A percentile compares a stretch with the other conserved stretches of the same genome.
Conservation (phyloP, 306 rosid genomes). For the Medicago lupulina region DNA sequence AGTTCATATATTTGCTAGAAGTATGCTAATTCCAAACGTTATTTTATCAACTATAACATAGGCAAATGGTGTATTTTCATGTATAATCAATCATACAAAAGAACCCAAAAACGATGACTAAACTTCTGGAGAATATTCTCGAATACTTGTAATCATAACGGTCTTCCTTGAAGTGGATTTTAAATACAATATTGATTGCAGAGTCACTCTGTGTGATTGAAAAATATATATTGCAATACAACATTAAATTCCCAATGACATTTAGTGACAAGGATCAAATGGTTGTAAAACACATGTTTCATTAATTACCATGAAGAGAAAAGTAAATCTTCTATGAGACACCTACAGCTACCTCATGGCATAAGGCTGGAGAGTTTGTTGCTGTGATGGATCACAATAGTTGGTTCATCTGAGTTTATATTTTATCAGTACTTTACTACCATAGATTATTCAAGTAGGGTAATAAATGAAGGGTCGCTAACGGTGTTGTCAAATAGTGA, state of each 20-base stretch:
- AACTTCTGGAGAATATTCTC: slow-evolving; percentile 13
- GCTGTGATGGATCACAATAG: slow-evolving; percentile 24
- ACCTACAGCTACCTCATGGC: not conserved
- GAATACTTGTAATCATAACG: slow-evolving; percentile 1
- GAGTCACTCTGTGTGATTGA: not conserved
- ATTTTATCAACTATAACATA: slow-evolving; percentile 22
- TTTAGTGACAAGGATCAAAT: slow-evolving; percentile 1
- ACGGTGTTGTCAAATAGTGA: too few species aligned
- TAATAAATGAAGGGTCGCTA: not conserved
- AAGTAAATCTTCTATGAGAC: not conserved
- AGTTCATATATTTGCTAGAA: slow-evolving; percentile 3
- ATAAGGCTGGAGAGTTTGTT: not conserved
- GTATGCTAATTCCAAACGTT: slow-evolving; percentile 24
- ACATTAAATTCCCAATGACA: not conserved
- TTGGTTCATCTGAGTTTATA: slow-evolving; percentile 11
- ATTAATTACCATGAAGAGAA: slow-evolving; percentile 10
- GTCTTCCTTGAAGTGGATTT: slow-evolving; percentile 6
- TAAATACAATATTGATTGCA: slow-evolving; percentile 18
- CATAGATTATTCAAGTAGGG: slow-evolving; percentile 20
- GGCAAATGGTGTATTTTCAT: slow-evolving; percentile 18
- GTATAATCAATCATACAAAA: slow-evolving; percentile 11
- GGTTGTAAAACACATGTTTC: not conserved
- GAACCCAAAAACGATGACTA: not conserved
- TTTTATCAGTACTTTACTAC: not conserved
- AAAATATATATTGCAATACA: not conserved